These are phyloP conservation scores for Ceratobasidium sp. DNA, from an alignment of 1,284 basidiomycete species.

Conservation along the genomic window DNA sequence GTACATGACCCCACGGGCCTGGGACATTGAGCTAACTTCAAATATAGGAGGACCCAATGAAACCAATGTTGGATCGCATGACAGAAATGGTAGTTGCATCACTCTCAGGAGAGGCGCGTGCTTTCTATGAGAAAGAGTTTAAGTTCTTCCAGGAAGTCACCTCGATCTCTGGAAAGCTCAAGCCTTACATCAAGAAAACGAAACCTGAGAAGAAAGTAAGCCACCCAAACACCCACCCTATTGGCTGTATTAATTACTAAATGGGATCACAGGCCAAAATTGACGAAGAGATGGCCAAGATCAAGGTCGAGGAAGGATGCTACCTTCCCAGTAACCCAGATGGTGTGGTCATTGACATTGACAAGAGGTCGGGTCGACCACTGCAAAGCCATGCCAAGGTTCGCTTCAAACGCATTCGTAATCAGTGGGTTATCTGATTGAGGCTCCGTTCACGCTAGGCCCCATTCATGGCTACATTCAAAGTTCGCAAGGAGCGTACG, in stretches of 20 bases:
- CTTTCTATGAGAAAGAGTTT: constrained; percentile 95
- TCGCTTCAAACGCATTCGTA: constrained; percentile 29
- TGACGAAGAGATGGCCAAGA: constrained; percentile 99
- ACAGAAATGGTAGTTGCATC: constrained; percentile 80
- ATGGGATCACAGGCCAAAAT: constrained; percentile 79
- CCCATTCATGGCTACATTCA: constrained; percentile 99
- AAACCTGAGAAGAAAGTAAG: constrained; percentile 95
- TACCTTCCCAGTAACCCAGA: constrained; percentile 98
- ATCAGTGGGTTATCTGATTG: background rate
- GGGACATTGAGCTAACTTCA: background rate
- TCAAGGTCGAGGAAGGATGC: constrained; percentile 89
- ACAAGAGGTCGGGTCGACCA: constrained; percentile 94
- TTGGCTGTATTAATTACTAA: constrained; percentile 34
- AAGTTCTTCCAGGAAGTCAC: constrained; percentile 96
- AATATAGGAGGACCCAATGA: constrained; percentile 87
- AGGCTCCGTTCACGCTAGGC: constrained; percentile 62
- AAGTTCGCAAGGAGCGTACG: constrained; percentile 82
- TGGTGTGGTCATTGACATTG: constrained; percentile 92
- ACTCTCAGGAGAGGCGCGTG: constrained; percentile 86
- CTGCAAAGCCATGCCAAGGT: constrained; percentile 98
- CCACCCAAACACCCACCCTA: background rate
- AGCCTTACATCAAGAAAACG: constrained; percentile 93
- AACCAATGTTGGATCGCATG: constrained; percentile 90
- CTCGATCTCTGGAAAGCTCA: constrained; percentile 95
- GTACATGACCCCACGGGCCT: constrained; percentile 47